Evolutionary conservation across 805 yeast genomes (phyloP).

Genomic region (Cyberlindnera japonica): DNA sequence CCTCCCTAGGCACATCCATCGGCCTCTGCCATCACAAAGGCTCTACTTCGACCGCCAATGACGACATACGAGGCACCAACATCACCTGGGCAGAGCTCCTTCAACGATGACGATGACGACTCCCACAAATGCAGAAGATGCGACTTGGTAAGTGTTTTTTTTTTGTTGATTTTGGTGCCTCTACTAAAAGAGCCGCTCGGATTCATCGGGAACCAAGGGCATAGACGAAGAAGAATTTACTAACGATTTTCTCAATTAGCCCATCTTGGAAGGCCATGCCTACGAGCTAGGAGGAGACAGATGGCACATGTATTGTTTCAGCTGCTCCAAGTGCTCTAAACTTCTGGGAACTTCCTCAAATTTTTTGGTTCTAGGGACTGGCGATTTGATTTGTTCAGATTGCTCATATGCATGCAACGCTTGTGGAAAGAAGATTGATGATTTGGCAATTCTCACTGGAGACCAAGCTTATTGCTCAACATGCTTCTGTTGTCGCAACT

Average conservation of each 20-base stretch:
- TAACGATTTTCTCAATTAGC: conserved; percentile 16
- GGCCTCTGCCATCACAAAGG: no score
- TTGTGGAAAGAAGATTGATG: conserved; percentile 85
- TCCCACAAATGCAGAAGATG: conserved; percentile 40
- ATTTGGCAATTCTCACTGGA: conserved; percentile 90
- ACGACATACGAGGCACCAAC: conserved; percentile 10
- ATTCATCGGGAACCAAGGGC: not conserved
- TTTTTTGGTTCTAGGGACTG: conserved; percentile 89
- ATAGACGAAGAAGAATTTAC: no score
- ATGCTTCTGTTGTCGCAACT: conserved; percentile 87
- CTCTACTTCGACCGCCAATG: conserved; percentile 4
- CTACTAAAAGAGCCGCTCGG: no score
- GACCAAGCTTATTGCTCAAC: conserved; percentile 90
- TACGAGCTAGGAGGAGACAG: conserved; percentile 91
- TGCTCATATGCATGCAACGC: conserved; percentile 89
- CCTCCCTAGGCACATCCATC: no score
- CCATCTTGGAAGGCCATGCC: conserved; percentile 87
- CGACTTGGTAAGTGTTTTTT: conserved; percentile 26
- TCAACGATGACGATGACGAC: conserved; percentile 19
- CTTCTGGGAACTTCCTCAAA: conserved; percentile 83
- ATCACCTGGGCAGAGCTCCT: conserved; percentile 10
- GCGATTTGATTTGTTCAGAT: conserved; percentile 81
- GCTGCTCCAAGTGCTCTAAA: conserved; percentile 79
- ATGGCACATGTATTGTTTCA: conserved; percentile 94
- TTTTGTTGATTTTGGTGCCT: no score